Percentiles rank a stretch among this genome's conserved stretches.
Evolutionary conservation across 768 basidiomycete species (phyloP).

Genomic region (Mrakia blollopis): DNA sequence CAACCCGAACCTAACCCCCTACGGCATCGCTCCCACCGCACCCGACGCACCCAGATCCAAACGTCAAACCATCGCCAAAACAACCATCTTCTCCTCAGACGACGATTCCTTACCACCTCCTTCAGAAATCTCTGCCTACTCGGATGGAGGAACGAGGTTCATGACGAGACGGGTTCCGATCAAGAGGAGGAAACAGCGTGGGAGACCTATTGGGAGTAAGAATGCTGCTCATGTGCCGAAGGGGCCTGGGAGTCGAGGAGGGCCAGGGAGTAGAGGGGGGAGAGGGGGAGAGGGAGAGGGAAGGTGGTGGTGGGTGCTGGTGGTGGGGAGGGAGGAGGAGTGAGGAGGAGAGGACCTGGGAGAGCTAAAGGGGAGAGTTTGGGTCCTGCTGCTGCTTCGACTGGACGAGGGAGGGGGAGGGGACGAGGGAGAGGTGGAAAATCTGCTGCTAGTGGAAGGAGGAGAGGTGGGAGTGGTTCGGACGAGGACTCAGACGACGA

Average conservation of each 20-base stretch:
- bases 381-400: too few species aligned
- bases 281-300: background rate
- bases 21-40: background rate
- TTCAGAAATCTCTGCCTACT: background rate
- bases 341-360: background rate
- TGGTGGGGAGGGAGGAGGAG: background rate
- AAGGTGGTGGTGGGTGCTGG: too few species aligned
- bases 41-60: background rate
- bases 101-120: background rate
- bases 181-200: background rate
- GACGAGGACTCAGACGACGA: background rate
- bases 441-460: background rate
- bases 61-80: background rate
- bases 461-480: background rate
- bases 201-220: background rate
- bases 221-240: background rate
- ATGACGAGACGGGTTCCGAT: background rate
- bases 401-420: background rate
- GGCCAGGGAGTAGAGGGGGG: background rate
- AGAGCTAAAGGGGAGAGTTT: too few species aligned
- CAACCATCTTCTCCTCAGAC: constrained; percentile 12
- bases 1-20: too few species aligned
- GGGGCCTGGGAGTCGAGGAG: background rate
- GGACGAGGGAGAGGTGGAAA: background rate
- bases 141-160: background rate